Conservation (phyloP, 768 basidiomycete genomes). For the Trametes meyenii region DNA sequence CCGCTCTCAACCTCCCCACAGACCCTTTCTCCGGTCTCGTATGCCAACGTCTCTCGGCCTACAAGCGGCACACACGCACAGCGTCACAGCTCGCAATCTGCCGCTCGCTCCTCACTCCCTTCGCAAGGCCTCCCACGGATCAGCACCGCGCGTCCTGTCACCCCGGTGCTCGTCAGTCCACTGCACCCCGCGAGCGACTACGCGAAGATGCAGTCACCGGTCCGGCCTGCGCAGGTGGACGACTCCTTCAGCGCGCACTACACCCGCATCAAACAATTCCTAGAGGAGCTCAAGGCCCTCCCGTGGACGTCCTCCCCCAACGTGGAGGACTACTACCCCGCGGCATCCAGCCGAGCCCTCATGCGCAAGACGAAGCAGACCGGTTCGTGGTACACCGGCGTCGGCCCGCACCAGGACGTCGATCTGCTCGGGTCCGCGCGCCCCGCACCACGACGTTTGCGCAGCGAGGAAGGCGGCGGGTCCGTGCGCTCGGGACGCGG, state of each 20-base stretch:
- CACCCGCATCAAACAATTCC: constrained; percentile 35
- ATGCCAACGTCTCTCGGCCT: constrained; percentile 1
- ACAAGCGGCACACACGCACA: constrained; percentile 3
- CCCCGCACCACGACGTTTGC: constrained; percentile 6
- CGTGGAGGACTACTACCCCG: constrained; percentile 39
- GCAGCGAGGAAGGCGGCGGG: constrained; percentile 10
- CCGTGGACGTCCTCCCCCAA: constrained; percentile 42
- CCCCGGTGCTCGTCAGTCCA: constrained; percentile 36
- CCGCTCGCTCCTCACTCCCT: neutral
- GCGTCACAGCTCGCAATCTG: constrained; percentile 10
- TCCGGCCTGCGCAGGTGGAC: constrained; percentile 25
- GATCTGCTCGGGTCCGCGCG: constrained; percentile 30
- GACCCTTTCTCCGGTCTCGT: constrained; percentile 2
- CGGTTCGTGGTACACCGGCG: constrained; percentile 31
- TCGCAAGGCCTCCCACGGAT: constrained; percentile 4
- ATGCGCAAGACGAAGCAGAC: constrained; percentile 22
- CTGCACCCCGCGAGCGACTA: constrained; percentile 38
- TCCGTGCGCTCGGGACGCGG: too few species aligned
- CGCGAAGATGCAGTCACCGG: constrained; percentile 38
- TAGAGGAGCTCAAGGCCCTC: constrained; percentile 37
- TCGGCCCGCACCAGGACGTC: constrained; percentile 25
- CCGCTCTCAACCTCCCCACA: constrained; percentile 8
- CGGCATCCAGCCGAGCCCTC: constrained; percentile 26
- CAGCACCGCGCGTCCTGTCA: constrained; percentile 12
- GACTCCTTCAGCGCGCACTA: constrained; percentile 35